Conservation (phyloP, 2,329 filamentous ascomycete genomes). For the Hymenoscyphus albidus region DNA sequence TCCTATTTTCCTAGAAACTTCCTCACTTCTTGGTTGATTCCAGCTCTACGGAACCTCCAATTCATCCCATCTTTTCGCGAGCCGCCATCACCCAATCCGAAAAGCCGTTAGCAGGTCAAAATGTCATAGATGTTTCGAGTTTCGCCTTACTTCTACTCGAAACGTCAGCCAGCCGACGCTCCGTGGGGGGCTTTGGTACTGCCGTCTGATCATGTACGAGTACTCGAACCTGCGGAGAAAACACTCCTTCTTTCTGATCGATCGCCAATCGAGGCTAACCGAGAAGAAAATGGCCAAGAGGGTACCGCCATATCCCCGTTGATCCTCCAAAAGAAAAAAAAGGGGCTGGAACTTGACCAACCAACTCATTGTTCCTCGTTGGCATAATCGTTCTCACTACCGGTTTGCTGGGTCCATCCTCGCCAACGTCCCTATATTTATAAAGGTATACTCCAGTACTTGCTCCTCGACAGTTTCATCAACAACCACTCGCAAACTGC, state of each 20-base stretch:
- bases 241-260: neutral
- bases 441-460: neutral
- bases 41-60: neutral
- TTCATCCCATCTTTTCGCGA: neutral
- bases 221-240: neutral
- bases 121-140: neutral
- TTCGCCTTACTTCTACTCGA: neutral
- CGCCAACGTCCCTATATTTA: neutral
- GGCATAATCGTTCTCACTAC: slow-evolving; percentile 1
- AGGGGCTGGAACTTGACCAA: neutral
- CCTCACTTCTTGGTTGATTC: neutral
- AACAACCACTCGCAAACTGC: neutral
- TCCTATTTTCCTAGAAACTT: neutral
- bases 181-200: neutral
- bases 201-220: neutral
- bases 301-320: neutral
- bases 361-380: neutral
- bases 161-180: neutral
- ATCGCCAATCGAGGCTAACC: neutral
- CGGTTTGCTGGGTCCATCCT: neutral
- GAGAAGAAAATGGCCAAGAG: neutral
- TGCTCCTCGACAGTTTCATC: neutral
- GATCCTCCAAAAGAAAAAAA: neutral
- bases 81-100: neutral
- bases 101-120: neutral